Conservation (phyloP, 2,329 filamentous ascomycete genomes). For the Alternaria viburni region DNA sequence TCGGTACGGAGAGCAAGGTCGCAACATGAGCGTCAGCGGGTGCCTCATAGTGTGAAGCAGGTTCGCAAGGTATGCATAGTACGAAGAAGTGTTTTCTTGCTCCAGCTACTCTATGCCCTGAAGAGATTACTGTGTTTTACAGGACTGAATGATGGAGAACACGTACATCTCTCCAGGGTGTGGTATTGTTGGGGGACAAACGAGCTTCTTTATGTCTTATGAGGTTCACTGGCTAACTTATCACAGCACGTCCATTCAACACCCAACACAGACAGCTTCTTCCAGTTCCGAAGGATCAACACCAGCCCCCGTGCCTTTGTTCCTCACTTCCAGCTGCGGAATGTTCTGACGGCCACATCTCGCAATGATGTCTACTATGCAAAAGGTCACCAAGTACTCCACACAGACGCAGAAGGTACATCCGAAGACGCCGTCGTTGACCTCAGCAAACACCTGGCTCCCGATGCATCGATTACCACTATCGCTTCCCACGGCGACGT, state of each 20-base stretch:
- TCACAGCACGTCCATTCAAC: slow-evolving; percentile 31
- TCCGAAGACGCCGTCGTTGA: slow-evolving; percentile 56
- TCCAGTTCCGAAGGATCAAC: slow-evolving; percentile 57
- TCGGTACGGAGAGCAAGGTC: slow-evolving; percentile 32
- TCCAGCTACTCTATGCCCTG: background rate
- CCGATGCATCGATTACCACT: slow-evolving; percentile 58
- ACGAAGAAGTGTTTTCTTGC: background rate
- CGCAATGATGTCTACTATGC: slow-evolving; percentile 64
- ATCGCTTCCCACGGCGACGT: slow-evolving; percentile 58
- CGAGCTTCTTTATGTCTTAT: background rate
- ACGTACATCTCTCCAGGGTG: background rate
- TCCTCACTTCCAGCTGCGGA: slow-evolving; percentile 66
- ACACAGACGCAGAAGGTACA: slow-evolving; percentile 56
- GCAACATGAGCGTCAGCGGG: slow-evolving; percentile 27
- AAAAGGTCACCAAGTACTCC: slow-evolving; percentile 55
- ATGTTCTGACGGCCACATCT: slow-evolving; percentile 61
- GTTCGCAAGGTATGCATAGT: slow-evolving; percentile 26
- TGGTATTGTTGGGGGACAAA: background rate
- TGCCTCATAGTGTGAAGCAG: slow-evolving; percentile 23
- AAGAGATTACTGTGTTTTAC: no score
- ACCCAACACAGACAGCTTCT: slow-evolving; percentile 54
- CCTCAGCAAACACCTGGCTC: slow-evolving; percentile 49
- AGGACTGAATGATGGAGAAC: background rate
- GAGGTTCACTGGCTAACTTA: slow-evolving; percentile 12
- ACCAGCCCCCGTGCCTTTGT: slow-evolving; percentile 58